Base-by-base conservation (phyloP, 257 asterid genomes). In the Capsicum baccatum region DNA sequence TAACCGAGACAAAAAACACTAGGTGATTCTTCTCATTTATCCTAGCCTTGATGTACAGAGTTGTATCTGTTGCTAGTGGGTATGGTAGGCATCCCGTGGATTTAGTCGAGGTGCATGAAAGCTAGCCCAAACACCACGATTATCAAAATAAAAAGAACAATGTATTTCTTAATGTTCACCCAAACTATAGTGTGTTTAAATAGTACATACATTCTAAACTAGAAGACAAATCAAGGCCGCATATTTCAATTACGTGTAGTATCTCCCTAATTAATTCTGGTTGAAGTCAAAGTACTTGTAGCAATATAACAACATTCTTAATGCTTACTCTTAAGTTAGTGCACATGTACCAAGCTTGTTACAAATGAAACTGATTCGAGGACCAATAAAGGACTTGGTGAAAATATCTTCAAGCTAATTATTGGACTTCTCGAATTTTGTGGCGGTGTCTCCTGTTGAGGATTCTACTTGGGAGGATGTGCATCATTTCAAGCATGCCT, bases 401-500 rank as follows among this genome's bases (percentile, higher is more conserved):
- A 33, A 12, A 64, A 33, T 64, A 33, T 64, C 47, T 6, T 64
- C 44, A 12, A 64, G n/a, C 71, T 11, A 26, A 64, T 64, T 17
- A 64, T 64, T 12, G 26, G 10, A 33, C 44, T 64, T 64, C n/a
- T 26, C 44, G 71, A 64, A 64, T 64, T 64, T 64, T 64, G 44
- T 64, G 71, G 33, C n/a, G 5, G 42, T 2, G 16, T 64, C 71
- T 64, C 71, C 47, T 14, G 9, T 64, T 64, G 71, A 26, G 44
- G 10, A 64, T 33, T 64, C 9, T 44, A 64, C 47, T 64, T 11
- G 47, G 71, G 71, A 26, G 9, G 44, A 64, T 64, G 9, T 64
- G 71, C 71, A 64, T 64, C 47, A 64, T 64, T 64, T 64, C 47
- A 26, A 64, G 71, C 47, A 64, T 64, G 71, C 17, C n/a, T 64